Conservation (phyloP, 1,284 basidiomycete genomes). For the Agroathelia rolfsii region DNA sequence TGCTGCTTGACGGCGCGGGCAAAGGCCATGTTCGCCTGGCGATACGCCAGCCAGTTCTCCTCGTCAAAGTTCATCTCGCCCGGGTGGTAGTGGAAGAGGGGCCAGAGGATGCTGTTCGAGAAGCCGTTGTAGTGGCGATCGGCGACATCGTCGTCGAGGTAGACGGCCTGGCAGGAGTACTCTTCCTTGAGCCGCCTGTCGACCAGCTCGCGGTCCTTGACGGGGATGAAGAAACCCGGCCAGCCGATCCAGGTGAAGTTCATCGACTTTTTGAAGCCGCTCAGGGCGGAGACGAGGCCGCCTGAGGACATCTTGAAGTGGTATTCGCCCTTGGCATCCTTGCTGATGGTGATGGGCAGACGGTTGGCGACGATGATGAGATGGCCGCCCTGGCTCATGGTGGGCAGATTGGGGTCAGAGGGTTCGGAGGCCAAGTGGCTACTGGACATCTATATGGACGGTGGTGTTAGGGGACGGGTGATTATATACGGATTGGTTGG, state of each 20-base stretch:
- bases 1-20: slow-evolving; percentile 81
- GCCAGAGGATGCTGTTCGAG: slow-evolving; percentile 99
- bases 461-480: slow-evolving; percentile 1
- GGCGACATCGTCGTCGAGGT: slow-evolving; percentile 93
- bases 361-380: slow-evolving; percentile 96
- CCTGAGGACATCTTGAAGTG: slow-evolving; percentile 97
- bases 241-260: slow-evolving; percentile 95
- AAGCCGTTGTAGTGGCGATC: slow-evolving; percentile 99
- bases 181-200: slow-evolving; percentile 87
- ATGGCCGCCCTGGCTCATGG: slow-evolving; percentile 44
- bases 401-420: slow-evolving; percentile 22
- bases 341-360: slow-evolving; percentile 86
- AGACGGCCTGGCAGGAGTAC: slow-evolving; percentile 96
- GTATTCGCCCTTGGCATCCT: slow-evolving; percentile 81
- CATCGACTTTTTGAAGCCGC: slow-evolving; percentile 94
- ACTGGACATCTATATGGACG: slow-evolving; percentile 18
- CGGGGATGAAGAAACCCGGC: slow-evolving; percentile 85
- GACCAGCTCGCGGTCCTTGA: slow-evolving; percentile 77
- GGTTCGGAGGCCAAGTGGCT: slow-evolving; percentile 17
- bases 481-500: slow-evolving; percentile 20
- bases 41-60: slow-evolving; percentile 95
- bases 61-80: slow-evolving; percentile 99
- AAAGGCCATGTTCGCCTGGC: slow-evolving; percentile 93
- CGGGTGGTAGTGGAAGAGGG: slow-evolving; percentile 97
- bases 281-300: slow-evolving; percentile 88